Conservation (phyloP, 331 rosid species). For the Spiraea crenata region DNA sequence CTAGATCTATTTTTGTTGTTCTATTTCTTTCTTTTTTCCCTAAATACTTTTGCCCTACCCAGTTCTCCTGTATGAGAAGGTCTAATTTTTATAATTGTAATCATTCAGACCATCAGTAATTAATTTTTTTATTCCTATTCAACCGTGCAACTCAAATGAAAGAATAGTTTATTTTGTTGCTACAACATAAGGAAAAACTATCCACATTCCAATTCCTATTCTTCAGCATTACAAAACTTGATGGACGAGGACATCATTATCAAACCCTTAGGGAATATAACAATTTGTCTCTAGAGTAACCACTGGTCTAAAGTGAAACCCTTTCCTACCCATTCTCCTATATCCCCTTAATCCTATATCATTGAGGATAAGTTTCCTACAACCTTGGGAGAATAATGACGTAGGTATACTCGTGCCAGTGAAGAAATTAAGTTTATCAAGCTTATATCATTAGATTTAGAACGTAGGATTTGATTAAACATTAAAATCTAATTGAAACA, state of each 20-base stretch:
- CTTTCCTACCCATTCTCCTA: too few species aligned
- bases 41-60: not conserved
- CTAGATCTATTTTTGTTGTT: not conserved
- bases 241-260: too few species aligned
- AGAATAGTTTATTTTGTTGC: not conserved
- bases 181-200: too few species aligned
- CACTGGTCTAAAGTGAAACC: too few species aligned
- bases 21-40: not conserved
- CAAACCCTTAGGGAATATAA: too few species aligned
- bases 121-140: not conserved
- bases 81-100: not conserved
- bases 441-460: not conserved
- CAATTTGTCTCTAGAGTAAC: too few species aligned
- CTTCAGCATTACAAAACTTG: too few species aligned
- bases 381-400: not conserved
- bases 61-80: not conserved
- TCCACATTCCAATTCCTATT: not conserved
- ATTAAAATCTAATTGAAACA: too few species aligned
- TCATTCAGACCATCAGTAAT: not conserved
- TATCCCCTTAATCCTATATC: too few species aligned
- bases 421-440: slow-evolving; percentile 2
- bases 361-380: not conserved
- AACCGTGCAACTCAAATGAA: not conserved
- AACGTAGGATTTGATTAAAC: not conserved
- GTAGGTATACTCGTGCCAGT: not conserved